phyloP scores from a whole-genome alignment of 768 basidiomycete genomes.

The Boletus pseudopeckii region DNA sequence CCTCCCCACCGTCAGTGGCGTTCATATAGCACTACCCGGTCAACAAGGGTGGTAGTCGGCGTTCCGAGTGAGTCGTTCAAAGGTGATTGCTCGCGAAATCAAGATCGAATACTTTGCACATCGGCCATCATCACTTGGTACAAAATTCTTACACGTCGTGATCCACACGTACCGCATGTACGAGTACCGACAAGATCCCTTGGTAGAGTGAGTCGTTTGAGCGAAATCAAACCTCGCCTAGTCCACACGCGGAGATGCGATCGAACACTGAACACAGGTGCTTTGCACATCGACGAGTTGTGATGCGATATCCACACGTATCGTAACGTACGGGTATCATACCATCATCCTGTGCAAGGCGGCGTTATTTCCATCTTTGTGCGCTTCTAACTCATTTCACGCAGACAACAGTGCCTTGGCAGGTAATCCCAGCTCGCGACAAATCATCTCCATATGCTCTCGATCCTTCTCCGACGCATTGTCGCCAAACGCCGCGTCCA shows the following conservation, averaged over 20 bases:
- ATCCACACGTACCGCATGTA: background rate
- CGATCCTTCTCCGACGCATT: constrained; percentile 25
- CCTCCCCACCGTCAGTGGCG: background rate
- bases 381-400: background rate
- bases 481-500: constrained; percentile 33
- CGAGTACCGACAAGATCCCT: no score
- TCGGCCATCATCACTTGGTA: background rate
- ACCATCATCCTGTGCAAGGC: background rate
- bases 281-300: no score
- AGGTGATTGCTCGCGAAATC: background rate
- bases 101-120: background rate
- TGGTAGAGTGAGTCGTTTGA: no score
- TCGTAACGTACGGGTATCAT: no score
- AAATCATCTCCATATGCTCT: constrained; percentile 27
- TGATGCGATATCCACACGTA: no score
- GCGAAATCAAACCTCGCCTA: no score
- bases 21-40: background rate
- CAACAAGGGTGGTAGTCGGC: background rate
- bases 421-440: constrained; percentile 29
- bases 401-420: constrained; percentile 20
- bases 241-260: no score
- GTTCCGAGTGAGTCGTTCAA: background rate
- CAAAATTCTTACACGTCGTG: background rate
- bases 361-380: background rate
- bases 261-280: no score